These are phyloP conservation scores for Phytophthora foliorum DNA, from an alignment of 352 stramenopile genomes.

Conservation along the genomic window DNA sequence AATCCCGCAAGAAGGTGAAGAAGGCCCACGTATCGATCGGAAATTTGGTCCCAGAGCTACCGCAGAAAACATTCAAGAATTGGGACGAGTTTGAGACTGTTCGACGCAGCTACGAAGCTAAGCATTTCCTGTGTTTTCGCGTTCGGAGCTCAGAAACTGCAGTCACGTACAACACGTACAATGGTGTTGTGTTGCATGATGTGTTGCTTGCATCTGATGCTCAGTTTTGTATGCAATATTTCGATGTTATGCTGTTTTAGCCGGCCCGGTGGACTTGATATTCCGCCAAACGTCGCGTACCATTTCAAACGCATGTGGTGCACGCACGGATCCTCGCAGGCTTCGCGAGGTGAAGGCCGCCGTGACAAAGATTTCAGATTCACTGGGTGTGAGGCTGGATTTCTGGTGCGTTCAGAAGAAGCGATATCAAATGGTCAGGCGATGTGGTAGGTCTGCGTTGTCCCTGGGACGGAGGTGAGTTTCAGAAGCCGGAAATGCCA, in stretches of 20 bases:
- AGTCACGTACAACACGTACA: background rate
- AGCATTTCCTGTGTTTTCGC: slow-evolving; percentile 2
- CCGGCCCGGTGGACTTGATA: background rate
- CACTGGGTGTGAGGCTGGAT: slow-evolving; percentile 1
- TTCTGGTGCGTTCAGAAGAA: background rate
- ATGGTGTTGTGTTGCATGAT: background rate
- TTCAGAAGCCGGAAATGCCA: no score
- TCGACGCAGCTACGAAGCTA: background rate
- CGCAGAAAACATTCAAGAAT: slow-evolving; percentile 4
- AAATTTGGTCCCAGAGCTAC: background rate
- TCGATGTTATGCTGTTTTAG: slow-evolving; percentile 7
- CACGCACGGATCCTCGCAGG: slow-evolving; percentile 1
- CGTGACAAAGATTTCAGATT: background rate
- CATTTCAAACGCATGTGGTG: slow-evolving; percentile 9
- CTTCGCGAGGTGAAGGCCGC: slow-evolving; percentile 2
- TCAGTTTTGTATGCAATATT: background rate
- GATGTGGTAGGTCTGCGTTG: background rate
- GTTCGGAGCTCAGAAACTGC: slow-evolving; percentile 3
- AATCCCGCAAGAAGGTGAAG: slow-evolving; percentile 1
- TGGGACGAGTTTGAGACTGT: background rate
- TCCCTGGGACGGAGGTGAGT: no score
- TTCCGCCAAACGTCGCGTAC: background rate
- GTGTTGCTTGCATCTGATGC: background rate
- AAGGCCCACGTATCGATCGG: background rate
- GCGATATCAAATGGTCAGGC: background rate